Evolutionary conservation across 306 rosid species (phyloP), one percentile per base, ranked within the genome.

Genomic region (Ammopiptanthus mongolicus): DNA sequence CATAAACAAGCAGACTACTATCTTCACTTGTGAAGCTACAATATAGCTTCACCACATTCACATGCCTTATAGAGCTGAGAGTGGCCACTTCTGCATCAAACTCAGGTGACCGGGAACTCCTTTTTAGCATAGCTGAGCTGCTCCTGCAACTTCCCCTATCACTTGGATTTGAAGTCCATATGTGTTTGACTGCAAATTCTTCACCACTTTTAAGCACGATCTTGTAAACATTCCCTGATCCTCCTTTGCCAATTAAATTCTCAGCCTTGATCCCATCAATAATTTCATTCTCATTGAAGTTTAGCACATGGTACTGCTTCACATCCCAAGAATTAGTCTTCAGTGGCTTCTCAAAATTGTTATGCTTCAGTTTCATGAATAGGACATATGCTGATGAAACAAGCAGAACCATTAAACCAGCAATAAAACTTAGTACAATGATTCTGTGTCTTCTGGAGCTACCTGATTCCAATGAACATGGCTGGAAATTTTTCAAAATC

Each of bases 1-100:
- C 98, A 44, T 93, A 93, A 51, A 93, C 98, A 66, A 93, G 83
- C 42, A 93, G 76, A 50, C 85, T 91, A 52, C 96, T 88, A 33
- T 93, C 97, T 84, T 93, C 98, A 46, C 97, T 91, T 22, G 96
- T 82, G 78, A 93, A 88, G 86, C 98, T 93, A 51, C 98, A 91
- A 65, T 82, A 93, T 3, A 93, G 90, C 85, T 93, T 91, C 79
- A 93, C 98, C 75, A 93, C 97, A 74, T 93, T 93, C 61, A 91
- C 88, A 76, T 93, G 98, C 75, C 96, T 88, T 63, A 93, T 68
- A 7, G 98, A 91, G 78, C 98, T 93, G 79, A 93, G 64, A 37
- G 97, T 85, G 17, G 89, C 92, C 68, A 93, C 98, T 71, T 93
- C 98, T 0, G 97, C 93, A 58, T 91, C 96, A 63, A 57, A 93